Evolutionary conservation across 1,139 yeast genomes (phyloP), one percentile per base, ranked within the genome.

Genomic region (Pichia sp.): DNA sequence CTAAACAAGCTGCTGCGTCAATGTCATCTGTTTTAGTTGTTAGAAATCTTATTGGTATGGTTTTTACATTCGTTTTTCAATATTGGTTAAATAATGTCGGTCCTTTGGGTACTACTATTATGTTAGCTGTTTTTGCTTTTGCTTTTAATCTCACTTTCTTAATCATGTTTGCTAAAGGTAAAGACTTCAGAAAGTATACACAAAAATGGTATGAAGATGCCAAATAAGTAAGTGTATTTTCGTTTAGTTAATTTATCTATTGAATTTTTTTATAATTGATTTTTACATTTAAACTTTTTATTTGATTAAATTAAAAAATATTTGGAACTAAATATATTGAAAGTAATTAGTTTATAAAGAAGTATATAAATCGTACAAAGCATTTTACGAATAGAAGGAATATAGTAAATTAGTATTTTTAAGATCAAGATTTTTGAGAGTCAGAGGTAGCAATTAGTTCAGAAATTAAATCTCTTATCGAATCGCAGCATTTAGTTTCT

Each of bases 31-130:
- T 74, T 66, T 61, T 73, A 42, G 71, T 74, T 51, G 54, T 72
- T 29, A 66, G 78, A 61, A 74, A 74, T 58, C 58, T 70, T 66
- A 71, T 74, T 52, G 78, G 78, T 4, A 68, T 67, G 64, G 71
- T 66, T 1, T 74, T 74, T 54, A 71, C 76, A 1, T 73, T 73
- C 58, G 75, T 69, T 1, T 67, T 74, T 53, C 72, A 70, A 52
- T 73, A 74, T 18, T 74, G 79, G 79, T 59, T 74, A 30, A 70
- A 66, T 38, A 56, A 39, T 18, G 50, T 49, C 40, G 59, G 60
- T 28, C 36, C 51, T 31, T 48, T 48, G 7, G 54, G 53, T 3
- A 69, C 75, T 7, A 69, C 78, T 0, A 72, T 76, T 75, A 58
- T 73, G 46, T 66, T 74, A 69, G 74, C 73, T 54, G 68, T 70